A percentile compares a stretch with the other conserved stretches of the same genome.
These are phyloP conservation scores for Porpolomopsis calyptriformis DNA, from an alignment of 768 basidiomycete species.

Conservation along the genomic window DNA sequence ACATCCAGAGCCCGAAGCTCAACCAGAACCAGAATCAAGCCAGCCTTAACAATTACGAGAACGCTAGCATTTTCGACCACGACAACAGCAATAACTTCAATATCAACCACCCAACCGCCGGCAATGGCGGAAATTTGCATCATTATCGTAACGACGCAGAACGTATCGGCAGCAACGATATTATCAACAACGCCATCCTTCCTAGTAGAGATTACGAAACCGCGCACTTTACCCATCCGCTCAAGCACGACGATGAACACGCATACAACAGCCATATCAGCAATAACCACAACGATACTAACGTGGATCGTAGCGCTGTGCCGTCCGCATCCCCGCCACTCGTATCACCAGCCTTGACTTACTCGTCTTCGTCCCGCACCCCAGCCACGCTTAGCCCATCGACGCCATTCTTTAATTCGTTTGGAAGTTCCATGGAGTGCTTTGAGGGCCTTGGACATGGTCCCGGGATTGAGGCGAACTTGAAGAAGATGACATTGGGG, in stretches of 20 bases:
- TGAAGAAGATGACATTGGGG: not conserved
- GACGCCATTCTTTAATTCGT: slow-evolving; percentile 61
- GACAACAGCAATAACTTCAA: slow-evolving; percentile 6
- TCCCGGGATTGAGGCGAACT: not conserved
- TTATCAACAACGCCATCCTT: not conserved
- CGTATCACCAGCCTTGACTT: slow-evolving; percentile 59
- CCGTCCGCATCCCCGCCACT: slow-evolving; percentile 36
- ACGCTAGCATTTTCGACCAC: slow-evolving; percentile 1
- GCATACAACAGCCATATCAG: slow-evolving; percentile 6
- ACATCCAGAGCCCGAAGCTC: not conserved
- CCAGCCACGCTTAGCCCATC: slow-evolving; percentile 60
- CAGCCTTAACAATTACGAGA: slow-evolving; percentile 12
- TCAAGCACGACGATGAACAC: not conserved
- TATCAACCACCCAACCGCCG: slow-evolving; percentile 13
- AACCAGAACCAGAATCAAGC: not conserved
- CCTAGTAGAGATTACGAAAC: not conserved
- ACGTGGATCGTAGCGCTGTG: not conserved
- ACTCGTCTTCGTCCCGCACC: slow-evolving; percentile 52
- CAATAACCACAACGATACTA: slow-evolving; percentile 3
- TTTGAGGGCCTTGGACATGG: slow-evolving; percentile 2
- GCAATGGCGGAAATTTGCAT: slow-evolving; percentile 6
- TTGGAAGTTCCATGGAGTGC: slow-evolving; percentile 18
- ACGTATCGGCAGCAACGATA: not conserved
- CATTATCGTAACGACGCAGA: slow-evolving; percentile 8
- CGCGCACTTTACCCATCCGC: not conserved